These are phyloP conservation scores for Melastoma candidum DNA, from an alignment of 441 rosid genomes.

Conservation along the genomic window DNA sequence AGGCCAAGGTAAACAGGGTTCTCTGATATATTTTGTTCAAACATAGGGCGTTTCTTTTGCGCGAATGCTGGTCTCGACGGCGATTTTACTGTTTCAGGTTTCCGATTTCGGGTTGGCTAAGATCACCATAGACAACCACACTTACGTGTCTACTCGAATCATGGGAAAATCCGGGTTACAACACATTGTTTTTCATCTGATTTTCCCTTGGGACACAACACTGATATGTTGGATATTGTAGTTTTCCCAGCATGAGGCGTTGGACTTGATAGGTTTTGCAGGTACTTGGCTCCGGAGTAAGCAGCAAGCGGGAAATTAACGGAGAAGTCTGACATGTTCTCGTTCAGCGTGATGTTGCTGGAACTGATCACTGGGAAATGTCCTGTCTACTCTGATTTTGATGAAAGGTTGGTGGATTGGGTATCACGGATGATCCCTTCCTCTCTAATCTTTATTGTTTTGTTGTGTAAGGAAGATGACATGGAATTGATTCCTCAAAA, in stretches of 20 bases:
- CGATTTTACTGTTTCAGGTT: constrained; percentile 31
- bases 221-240: too few relatives aligned
- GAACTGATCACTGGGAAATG: constrained; percentile 14
- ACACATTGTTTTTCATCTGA: neutral
- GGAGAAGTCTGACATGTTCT: constrained; percentile 16
- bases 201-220: too few relatives aligned
- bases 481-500: neutral
- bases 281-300: constrained; percentile 19
- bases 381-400: constrained; percentile 7
- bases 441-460: neutral
- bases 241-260: too few relatives aligned
- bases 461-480: neutral
- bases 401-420: constrained; percentile 19
- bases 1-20: constrained; percentile 44
- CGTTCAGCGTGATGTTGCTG: constrained; percentile 16
- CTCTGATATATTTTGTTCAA: too few relatives aligned
- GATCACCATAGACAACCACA: constrained; percentile 48
- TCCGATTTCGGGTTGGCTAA: constrained; percentile 88
- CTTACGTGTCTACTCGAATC: constrained; percentile 87
- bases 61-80: too few relatives aligned
- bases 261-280: neutral
- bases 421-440: neutral
- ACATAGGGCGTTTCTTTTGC: too few relatives aligned
- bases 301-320: constrained; percentile 18
- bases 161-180: constrained; percentile 95